phyloP scores from a whole-genome alignment of 306 rosid species.

The Nissolia schottii region DNA sequence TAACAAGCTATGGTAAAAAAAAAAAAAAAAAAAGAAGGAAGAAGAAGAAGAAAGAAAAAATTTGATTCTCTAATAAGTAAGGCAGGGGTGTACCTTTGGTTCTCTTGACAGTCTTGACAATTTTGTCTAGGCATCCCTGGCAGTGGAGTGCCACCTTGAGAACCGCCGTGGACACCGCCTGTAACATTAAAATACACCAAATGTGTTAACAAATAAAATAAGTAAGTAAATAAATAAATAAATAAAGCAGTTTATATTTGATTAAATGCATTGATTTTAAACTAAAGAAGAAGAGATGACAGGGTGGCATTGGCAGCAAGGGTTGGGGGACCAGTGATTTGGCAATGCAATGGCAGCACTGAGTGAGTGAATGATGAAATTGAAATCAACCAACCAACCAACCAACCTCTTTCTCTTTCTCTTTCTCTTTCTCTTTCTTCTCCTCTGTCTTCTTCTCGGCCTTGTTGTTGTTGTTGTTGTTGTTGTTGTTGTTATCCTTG shows the following conservation, averaged over 20 bases:
- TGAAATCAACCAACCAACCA: background rate
- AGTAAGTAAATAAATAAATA: background rate
- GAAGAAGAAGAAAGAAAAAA: too few relatives aligned
- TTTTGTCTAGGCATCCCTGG: conserved; percentile 67
- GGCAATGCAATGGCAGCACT: background rate
- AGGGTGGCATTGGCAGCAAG: conserved; percentile 15
- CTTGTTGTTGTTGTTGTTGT: conserved; percentile 4
- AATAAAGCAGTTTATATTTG: too few relatives aligned
- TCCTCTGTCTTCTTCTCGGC: conserved; percentile 34
- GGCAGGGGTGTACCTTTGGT: conserved; percentile 83
- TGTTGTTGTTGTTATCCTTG: conserved; percentile 33
- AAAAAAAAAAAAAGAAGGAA: background rate
- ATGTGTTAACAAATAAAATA: background rate
- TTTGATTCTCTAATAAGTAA: too few relatives aligned
- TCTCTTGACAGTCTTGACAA: conserved; percentile 42
- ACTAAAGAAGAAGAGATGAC: too few relatives aligned
- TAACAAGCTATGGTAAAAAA: too few relatives aligned
- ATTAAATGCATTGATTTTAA: too few relatives aligned
- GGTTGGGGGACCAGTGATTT: conserved; percentile 2
- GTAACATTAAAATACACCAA: background rate
- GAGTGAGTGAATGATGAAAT: background rate
- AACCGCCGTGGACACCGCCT: conserved; percentile 71
- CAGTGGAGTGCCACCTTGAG: conserved; percentile 72
- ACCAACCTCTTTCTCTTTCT: conserved; percentile 19
- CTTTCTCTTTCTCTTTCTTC: conserved; percentile 56